Evolutionary conservation across 2,329 filamentous ascomycete genomes (phyloP).

Genomic region (Exophiala sp.): DNA sequence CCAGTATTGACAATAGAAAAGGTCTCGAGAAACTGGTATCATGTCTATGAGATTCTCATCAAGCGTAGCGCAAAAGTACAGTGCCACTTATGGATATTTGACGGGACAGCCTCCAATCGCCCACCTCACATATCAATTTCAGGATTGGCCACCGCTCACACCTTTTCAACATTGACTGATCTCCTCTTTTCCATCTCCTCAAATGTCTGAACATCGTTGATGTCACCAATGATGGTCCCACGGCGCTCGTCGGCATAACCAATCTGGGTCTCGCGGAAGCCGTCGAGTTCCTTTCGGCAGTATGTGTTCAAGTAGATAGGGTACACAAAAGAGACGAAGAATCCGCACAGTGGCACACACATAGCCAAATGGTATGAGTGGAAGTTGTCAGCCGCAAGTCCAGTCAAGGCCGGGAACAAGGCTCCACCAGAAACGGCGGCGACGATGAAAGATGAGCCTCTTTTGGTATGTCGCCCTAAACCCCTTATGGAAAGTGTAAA

Average conservation of each 20-base stretch:
- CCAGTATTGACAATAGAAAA: no score
- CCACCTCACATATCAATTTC: no score
- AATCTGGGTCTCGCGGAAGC: constrained; percentile 36
- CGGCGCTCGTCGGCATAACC: constrained; percentile 32
- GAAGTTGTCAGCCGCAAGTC: constrained; percentile 27
- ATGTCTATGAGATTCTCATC: no score
- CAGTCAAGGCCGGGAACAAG: constrained; percentile 63
- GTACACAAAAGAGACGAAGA: constrained; percentile 35
- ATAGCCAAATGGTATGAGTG: constrained; percentile 31
- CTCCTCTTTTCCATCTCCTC: constrained; percentile 25
- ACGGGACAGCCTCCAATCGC: no score
- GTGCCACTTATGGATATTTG: no score
- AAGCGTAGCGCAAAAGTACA: no score
- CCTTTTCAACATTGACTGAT: constrained; percentile 26
- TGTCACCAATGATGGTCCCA: constrained; percentile 31
- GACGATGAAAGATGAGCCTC: constrained; percentile 70
- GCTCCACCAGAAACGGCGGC: constrained; percentile 66
- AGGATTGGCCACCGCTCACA: constrained; percentile 9
- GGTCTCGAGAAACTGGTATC: no score
- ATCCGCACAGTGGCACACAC: constrained; percentile 33
- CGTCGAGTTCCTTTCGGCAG: constrained; percentile 35
- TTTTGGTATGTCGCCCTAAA: constrained; percentile 72
- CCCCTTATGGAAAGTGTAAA: constrained; percentile 75
- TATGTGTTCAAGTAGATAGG: constrained; percentile 35
- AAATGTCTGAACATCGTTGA: constrained; percentile 26